These are phyloP conservation scores for Iberis amara DNA, from an alignment of 441 rosid genomes.

Conservation along the genomic window DNA sequence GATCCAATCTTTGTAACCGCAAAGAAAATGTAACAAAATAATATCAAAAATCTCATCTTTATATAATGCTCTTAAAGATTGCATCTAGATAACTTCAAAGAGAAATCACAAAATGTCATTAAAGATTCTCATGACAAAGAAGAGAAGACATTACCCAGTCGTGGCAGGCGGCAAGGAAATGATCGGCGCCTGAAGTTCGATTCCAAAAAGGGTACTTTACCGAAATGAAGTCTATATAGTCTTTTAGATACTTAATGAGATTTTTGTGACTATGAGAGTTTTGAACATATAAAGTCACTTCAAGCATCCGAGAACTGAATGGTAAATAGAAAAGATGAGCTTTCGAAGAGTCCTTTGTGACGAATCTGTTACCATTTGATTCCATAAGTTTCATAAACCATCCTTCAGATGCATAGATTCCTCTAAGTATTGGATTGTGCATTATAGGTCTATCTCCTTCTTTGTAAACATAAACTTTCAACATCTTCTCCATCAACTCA, in stretches of 20 bases:
- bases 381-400: constrained; percentile 88
- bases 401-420: constrained; percentile 92
- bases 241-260: constrained; percentile 50
- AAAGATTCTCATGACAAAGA: not conserved
- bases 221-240: constrained; percentile 48
- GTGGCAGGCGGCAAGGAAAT: constrained; percentile 90
- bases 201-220: constrained; percentile 75
- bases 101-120: not conserved
- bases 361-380: constrained; percentile 47
- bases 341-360: constrained; percentile 50
- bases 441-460: constrained; percentile 73
- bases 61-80: not conserved
- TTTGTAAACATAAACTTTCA: constrained; percentile 67
- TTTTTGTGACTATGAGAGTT: constrained; percentile 57
- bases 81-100: not conserved
- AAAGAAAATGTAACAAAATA: constrained; percentile 5
- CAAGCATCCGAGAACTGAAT: constrained; percentile 69
- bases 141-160: constrained; percentile 63
- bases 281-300: constrained; percentile 51
- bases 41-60: too few relatives aligned
- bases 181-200: constrained; percentile 82
- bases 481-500: constrained; percentile 73
- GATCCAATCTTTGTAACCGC: not conserved
- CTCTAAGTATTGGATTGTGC: constrained; percentile 55
- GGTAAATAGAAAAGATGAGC: constrained; percentile 91